phyloP scores from a whole-genome alignment of 2,329 filamentous ascomycete genomes.

The Fusarium xyrophilum region DNA sequence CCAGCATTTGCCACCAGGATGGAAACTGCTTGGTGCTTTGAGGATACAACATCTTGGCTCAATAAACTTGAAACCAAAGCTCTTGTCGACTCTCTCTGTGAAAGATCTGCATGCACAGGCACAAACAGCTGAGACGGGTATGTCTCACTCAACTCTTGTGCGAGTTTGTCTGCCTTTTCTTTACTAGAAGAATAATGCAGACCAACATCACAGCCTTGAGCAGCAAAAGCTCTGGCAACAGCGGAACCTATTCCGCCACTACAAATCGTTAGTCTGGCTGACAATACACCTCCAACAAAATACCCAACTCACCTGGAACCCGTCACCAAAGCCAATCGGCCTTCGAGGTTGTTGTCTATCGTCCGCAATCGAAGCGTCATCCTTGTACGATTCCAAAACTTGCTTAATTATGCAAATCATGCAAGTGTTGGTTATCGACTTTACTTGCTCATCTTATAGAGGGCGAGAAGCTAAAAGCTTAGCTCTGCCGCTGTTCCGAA shows the following conservation, averaged over 20 bases:
- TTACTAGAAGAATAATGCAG: slow-evolving; percentile 47
- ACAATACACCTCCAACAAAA: neutral
- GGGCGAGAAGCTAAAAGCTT: neutral
- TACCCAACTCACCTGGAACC: slow-evolving; percentile 18
- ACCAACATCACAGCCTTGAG: slow-evolving; percentile 47
- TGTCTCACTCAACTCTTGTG: slow-evolving; percentile 25
- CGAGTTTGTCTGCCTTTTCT: slow-evolving; percentile 44
- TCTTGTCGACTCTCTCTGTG: slow-evolving; percentile 16
- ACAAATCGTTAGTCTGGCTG: neutral
- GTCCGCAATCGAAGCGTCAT: slow-evolving; percentile 17
- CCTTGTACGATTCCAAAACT: neutral
- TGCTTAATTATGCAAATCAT: neutral
- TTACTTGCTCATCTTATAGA: slow-evolving; percentile 10
- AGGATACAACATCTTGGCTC: neutral
- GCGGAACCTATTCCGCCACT: slow-evolving; percentile 49
- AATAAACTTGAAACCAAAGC: neutral
- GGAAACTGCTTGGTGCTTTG: slow-evolving; percentile 41
- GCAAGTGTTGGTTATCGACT: neutral
- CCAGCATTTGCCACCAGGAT: slow-evolving; percentile 47
- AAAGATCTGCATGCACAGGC: slow-evolving; percentile 12
- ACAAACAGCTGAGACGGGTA: slow-evolving; percentile 2
- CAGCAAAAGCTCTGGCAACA: slow-evolving; percentile 44
- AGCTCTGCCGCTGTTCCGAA: slow-evolving; percentile 7
- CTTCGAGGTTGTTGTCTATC: slow-evolving; percentile 20
- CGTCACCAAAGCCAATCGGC: slow-evolving; percentile 32